A percentile compares a stretch with the other conserved stretches of the same genome.
phyloP scores from a whole-genome alignment of 2,329 filamentous ascomycete species.

The Aspergillus fischeri region DNA sequence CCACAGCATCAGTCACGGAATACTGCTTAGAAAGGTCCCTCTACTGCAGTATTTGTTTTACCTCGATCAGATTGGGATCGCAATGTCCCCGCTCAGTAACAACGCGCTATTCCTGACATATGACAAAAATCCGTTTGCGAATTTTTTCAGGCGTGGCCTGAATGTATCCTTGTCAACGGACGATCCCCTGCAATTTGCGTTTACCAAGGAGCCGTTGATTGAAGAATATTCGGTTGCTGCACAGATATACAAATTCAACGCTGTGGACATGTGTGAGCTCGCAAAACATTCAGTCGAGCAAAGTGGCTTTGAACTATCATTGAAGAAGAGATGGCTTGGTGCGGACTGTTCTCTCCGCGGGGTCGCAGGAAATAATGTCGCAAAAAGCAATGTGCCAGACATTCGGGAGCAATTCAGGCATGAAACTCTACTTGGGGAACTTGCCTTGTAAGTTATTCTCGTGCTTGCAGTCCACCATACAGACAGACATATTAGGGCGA shows the following conservation, averaged over 20 bases:
- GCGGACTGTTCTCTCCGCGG: slow-evolving; percentile 72
- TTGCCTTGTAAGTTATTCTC: slow-evolving; percentile 63
- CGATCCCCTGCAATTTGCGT: slow-evolving; percentile 95
- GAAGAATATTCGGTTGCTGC: slow-evolving; percentile 97
- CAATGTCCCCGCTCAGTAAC: slow-evolving; percentile 98
- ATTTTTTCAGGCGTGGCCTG: slow-evolving; percentile 89
- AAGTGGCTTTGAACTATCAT: slow-evolving; percentile 81
- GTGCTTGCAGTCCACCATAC: neutral
- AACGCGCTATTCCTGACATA: slow-evolving; percentile 96
- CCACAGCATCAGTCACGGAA: slow-evolving; percentile 94
- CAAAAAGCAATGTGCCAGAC: slow-evolving; percentile 94
- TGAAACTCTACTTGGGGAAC: slow-evolving; percentile 78
- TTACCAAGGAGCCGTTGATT: slow-evolving; percentile 95
- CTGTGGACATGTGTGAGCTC: slow-evolving; percentile 97
- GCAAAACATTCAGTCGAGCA: slow-evolving; percentile 95
- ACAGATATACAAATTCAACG: slow-evolving; percentile 95
- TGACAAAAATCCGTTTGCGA: slow-evolving; percentile 91
- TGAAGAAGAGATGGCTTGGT: slow-evolving; percentile 92
- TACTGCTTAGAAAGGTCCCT: slow-evolving; percentile 88
- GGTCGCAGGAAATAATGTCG: slow-evolving; percentile 81
- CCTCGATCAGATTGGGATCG: slow-evolving; percentile 94
- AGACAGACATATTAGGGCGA: neutral
- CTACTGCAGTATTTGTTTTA: slow-evolving; percentile 97
- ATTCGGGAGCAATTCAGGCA: slow-evolving; percentile 85
- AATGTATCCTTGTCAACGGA: slow-evolving; percentile 97